Evolutionary conservation across 2,329 filamentous ascomycete species (phyloP).

Genomic region (Cercospora nicotianae): DNA sequence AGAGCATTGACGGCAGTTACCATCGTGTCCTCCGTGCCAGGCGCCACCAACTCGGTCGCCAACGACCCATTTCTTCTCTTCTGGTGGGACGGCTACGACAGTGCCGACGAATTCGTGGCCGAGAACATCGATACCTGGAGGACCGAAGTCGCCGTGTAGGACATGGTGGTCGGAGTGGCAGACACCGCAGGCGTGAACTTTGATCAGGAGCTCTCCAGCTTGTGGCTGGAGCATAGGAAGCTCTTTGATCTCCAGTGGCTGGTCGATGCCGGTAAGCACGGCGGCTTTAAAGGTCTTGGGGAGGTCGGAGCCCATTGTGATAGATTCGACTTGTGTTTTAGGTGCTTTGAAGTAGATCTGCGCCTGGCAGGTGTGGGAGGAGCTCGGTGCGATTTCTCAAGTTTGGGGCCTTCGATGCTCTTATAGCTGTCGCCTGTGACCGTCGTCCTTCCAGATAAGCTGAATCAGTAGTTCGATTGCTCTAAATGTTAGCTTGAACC

Average conservation of each 20-base stretch:
- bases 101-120: slow-evolving; percentile 73
- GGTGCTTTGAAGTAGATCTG: background rate
- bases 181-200: slow-evolving; percentile 70
- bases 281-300: slow-evolving; percentile 69
- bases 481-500: background rate
- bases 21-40: slow-evolving; percentile 69
- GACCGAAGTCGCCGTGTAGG: slow-evolving; percentile 53
- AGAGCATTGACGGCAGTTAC: slow-evolving; percentile 62
- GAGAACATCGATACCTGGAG: slow-evolving; percentile 38
- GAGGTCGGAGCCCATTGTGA: slow-evolving; percentile 22
- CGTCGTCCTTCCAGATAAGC: background rate
- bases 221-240: slow-evolving; percentile 58
- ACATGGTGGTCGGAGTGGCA: slow-evolving; percentile 67
- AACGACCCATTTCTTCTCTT: slow-evolving; percentile 58
- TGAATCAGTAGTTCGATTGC: background rate
- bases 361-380: background rate
- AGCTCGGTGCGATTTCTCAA: background rate
- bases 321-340: background rate
- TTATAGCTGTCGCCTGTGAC: background rate
- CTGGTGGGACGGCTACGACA: slow-evolving; percentile 58
- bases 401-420: background rate
- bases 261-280: slow-evolving; percentile 56
- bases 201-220: slow-evolving; percentile 64
- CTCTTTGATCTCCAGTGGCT: slow-evolving; percentile 60
- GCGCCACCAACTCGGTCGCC: slow-evolving; percentile 67